phyloP scores from a whole-genome alignment of 75 land plant genomes.

The Larix kaempferi region DNA sequence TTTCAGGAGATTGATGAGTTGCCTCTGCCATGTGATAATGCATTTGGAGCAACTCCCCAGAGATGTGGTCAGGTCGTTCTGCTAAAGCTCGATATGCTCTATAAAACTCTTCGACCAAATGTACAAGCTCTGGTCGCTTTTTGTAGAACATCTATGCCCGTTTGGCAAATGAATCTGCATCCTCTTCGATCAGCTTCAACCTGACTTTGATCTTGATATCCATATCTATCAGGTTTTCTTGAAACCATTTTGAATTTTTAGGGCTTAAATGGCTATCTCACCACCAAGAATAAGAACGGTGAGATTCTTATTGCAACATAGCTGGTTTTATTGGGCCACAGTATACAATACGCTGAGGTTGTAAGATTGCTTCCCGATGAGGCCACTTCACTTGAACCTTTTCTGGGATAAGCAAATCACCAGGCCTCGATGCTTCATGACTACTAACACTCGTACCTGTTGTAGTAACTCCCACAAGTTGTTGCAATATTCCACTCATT shows the following conservation, averaged over 20 bases:
- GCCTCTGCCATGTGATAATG: no score
- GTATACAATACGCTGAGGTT: neutral
- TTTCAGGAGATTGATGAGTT: no score
- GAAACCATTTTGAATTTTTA: slow-evolving; percentile 69
- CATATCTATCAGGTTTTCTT: slow-evolving; percentile 60
- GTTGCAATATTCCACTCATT: slow-evolving; percentile 10
- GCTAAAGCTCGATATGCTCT: no score
- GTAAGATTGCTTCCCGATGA: neutral
- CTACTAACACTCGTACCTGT: neutral
- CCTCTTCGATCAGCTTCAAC: no score
- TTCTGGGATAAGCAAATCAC: neutral
- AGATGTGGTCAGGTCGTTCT: no score
- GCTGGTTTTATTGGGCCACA: slow-evolving; percentile 8
- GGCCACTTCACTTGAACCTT: slow-evolving; percentile 4
- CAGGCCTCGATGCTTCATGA: neutral
- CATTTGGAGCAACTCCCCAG: no score
- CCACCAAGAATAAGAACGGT: slow-evolving; percentile 62
- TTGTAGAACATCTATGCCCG: no score
- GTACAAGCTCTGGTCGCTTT: no score
- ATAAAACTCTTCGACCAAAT: no score
- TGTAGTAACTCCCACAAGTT: neutral
- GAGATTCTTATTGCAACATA: slow-evolving; percentile 24
- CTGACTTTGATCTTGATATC: no score
- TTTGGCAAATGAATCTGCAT: no score
- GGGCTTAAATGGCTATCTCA: slow-evolving; percentile 71